phyloP scores from a whole-genome alignment of 2,329 filamentous ascomycete genomes.

The Botryotinia globosa region DNA sequence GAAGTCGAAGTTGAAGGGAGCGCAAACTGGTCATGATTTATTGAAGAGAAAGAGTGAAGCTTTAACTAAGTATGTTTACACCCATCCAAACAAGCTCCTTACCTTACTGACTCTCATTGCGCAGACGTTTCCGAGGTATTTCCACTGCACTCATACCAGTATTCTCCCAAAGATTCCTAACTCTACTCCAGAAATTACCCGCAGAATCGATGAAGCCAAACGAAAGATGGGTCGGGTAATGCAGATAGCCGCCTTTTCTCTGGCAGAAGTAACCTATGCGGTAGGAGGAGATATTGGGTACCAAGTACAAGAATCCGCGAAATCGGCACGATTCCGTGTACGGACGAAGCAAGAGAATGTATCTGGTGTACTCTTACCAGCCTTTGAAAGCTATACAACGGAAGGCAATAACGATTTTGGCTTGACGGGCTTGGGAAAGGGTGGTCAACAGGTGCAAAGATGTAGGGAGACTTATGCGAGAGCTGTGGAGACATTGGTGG shows the following conservation, averaged over 20 bases:
- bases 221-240: slow-evolving; percentile 99
- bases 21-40: slow-evolving; percentile 86
- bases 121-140: slow-evolving; percentile 83
- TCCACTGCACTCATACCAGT: slow-evolving; percentile 1
- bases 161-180: slow-evolving; percentile 15
- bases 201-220: slow-evolving; percentile 97
- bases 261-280: slow-evolving; percentile 96
- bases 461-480: slow-evolving; percentile 94
- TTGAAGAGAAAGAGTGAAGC: slow-evolving; percentile 98
- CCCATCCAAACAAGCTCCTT: slow-evolving; percentile 13
- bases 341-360: slow-evolving; percentile 98
- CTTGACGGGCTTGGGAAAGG: slow-evolving; percentile 91
- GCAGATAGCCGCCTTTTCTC: slow-evolving; percentile 97
- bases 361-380: slow-evolving; percentile 88
- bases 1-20: slow-evolving; percentile 97
- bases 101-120: slow-evolving; percentile 31
- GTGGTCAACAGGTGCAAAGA: slow-evolving; percentile 92
- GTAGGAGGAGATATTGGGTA: slow-evolving; percentile 94
- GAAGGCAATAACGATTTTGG: slow-evolving; percentile 95
- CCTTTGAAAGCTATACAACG: slow-evolving; percentile 86
- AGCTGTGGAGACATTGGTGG: slow-evolving; percentile 92
- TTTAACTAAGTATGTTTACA: slow-evolving; percentile 75
- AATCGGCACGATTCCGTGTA: slow-evolving; percentile 87
- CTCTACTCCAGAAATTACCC: slow-evolving; percentile 76
- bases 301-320: slow-evolving; percentile 94